phyloP scores from a whole-genome alignment of 768 basidiomycete genomes.

The Amanita rimosa region DNA sequence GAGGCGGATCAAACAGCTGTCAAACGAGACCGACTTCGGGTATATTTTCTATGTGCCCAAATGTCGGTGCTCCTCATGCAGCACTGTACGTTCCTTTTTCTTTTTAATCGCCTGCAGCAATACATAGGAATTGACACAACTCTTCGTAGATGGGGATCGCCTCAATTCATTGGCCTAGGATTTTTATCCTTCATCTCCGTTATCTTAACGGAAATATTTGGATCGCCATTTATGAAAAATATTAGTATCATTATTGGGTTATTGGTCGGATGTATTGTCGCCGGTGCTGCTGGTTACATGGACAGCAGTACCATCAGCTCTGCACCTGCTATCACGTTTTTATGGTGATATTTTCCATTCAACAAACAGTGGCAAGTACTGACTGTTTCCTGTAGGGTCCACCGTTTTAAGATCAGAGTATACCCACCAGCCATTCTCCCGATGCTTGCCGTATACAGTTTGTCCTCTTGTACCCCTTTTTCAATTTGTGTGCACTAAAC shows the following conservation, averaged over 20 bases:
- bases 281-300: constrained; percentile 72
- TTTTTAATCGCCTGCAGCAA: background rate
- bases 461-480: background rate
- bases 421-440: constrained; percentile 59
- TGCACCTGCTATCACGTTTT: constrained; percentile 72
- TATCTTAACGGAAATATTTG: constrained; percentile 72
- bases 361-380: background rate
- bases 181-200: constrained; percentile 75
- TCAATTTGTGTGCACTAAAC: background rate
- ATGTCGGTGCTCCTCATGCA: constrained; percentile 56
- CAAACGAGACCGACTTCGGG: constrained; percentile 46
- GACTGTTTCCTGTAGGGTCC: constrained; percentile 34
- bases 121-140: background rate
- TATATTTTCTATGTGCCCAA: constrained; percentile 64
- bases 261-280: constrained; percentile 69
- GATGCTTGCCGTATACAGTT: constrained; percentile 28
- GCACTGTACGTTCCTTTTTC: constrained; percentile 32
- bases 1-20: constrained; percentile 73
- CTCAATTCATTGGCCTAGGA: constrained; percentile 78
- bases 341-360: constrained; percentile 36
- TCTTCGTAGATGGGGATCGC: constrained; percentile 55
- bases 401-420: constrained; percentile 65
- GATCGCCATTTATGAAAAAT: constrained; percentile 79
- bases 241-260: constrained; percentile 68
- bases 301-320: constrained; percentile 49